Evolutionary conservation across 306 rosid species (phyloP).

Genomic region (Argentina anserina): DNA sequence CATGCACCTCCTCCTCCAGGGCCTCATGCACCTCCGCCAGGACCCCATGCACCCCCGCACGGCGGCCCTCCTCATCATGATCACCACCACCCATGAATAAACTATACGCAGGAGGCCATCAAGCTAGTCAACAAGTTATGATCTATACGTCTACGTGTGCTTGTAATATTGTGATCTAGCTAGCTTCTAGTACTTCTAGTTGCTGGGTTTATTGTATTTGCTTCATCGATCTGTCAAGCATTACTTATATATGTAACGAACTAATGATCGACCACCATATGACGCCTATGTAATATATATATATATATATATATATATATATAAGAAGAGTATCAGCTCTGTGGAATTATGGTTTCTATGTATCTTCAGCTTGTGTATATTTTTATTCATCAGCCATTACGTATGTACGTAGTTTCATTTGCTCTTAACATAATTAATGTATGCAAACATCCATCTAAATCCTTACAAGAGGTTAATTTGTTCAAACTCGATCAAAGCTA

Average conservation of each 20-base stretch:
- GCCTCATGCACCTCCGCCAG: conserved; percentile 35
- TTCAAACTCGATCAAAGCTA: not conserved
- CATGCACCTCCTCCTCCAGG: conserved; percentile 32
- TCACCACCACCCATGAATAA: conserved; percentile 20
- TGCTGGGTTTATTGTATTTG: not conserved
- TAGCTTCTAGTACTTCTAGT: no score
- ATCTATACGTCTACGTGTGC: not conserved
- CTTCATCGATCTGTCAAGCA: not conserved
- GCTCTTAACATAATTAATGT: no score
- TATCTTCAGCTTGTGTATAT: not conserved
- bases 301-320: no score
- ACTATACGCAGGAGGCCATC: not conserved
- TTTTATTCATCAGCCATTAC: no score
- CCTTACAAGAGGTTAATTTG: not conserved
- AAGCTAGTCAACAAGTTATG: not conserved
- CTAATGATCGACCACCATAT: no score
- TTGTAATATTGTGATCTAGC: not conserved
- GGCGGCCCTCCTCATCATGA: not conserved
- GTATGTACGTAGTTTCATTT: no score
- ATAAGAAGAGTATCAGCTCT: not conserved
- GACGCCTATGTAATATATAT: not conserved
- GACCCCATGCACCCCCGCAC: conserved; percentile 27
- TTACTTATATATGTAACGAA: not conserved
- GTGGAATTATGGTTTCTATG: not conserved
- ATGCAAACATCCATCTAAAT: no score